These are phyloP conservation scores for Quercus agrifolia DNA, from an alignment of 306 rosid species.

Conservation along the genomic window DNA sequence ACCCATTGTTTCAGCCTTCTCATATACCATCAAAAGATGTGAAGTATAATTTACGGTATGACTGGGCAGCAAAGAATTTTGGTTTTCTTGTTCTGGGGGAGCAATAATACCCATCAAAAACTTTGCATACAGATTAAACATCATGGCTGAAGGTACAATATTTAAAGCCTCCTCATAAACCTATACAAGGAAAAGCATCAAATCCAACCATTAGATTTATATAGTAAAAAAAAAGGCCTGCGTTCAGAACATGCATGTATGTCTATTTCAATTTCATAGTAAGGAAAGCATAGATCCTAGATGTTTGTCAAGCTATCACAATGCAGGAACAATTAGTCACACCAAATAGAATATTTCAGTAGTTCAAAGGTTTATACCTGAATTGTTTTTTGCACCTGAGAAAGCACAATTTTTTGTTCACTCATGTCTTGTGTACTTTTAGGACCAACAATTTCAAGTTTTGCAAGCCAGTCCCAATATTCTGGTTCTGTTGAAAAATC, in stretches of 20 bases:
- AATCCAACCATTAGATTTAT: constrained; percentile 13
- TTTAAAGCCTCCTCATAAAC: constrained; percentile 81
- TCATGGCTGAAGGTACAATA: constrained; percentile 46
- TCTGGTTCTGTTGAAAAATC: constrained; percentile 66
- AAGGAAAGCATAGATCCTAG: not conserved
- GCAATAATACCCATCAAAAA: constrained; percentile 48
- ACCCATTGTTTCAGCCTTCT: constrained; percentile 69
- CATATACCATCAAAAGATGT: constrained; percentile 50
- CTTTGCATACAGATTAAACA: constrained; percentile 52
- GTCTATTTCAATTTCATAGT: constrained; percentile 1
- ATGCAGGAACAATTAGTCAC: not conserved
- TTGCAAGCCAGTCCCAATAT: constrained; percentile 93
- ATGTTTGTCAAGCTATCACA: not conserved
- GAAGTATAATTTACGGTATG: constrained; percentile 27
- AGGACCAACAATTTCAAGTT: constrained; percentile 43
- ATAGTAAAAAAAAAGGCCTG: constrained; percentile 1
- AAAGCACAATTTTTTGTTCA: constrained; percentile 34
- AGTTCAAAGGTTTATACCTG: constrained; percentile 51
- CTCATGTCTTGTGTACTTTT: constrained; percentile 29
- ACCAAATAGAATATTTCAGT: constrained; percentile 1
- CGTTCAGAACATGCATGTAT: not conserved
- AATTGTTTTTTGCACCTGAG: constrained; percentile 53
- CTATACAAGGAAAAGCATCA: constrained; percentile 35
- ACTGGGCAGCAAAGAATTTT: constrained; percentile 21
- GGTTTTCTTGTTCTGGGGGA: constrained; percentile 36